Evolutionary conservation across 371 early-diverging fungal species (phyloP), one percentile per base, ranked within the genome.

Genomic region (Syncephalastrum sp.): DNA sequence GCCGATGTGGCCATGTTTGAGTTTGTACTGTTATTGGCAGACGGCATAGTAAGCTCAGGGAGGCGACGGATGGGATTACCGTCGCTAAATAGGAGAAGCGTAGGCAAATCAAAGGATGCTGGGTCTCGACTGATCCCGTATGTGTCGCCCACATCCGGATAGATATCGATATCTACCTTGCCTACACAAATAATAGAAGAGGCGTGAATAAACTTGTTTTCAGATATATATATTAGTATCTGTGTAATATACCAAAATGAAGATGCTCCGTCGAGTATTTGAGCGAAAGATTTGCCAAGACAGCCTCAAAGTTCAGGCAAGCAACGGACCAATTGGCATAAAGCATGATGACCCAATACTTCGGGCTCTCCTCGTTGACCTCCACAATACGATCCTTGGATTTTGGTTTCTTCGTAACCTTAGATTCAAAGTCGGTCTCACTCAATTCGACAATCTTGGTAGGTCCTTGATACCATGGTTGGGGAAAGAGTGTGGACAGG

Each of bases 381-480:
- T 63, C 33, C 29, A 38, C 17, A 27, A 43, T 43, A 4, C 44
- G 46, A 17, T 54, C 49, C 62, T 56, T 21, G 25, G 42, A 33
- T 25, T 27, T 16, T 61, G 55, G 5, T 67, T 68, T 43, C 51
- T 67, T 38, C 65, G 61, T 53, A 53, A 45, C 29, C 29, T 29
- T 29, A 0, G 29, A 29, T 29, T 6, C 7, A 53, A 71, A 68
- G 5, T 59, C 61, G 3, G 52, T 33, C 53, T 66, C 69, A 29
- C 53, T 72, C 0, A 79, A 53, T 50, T 79, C 80, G 38, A 52
- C 51, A 50, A 79, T 72, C 24, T 76, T 72, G 21, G 77, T 77
- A 7, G 85, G 79, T 1, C 85, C 85, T 29, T 69, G 79, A 52
- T 84, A 84, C 61, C 83, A 70, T 14, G 85, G 85, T 38, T 82